Evolutionary conservation across 208 protist species (phyloP).

Genomic region (Wallacemonas sp.): DNA sequence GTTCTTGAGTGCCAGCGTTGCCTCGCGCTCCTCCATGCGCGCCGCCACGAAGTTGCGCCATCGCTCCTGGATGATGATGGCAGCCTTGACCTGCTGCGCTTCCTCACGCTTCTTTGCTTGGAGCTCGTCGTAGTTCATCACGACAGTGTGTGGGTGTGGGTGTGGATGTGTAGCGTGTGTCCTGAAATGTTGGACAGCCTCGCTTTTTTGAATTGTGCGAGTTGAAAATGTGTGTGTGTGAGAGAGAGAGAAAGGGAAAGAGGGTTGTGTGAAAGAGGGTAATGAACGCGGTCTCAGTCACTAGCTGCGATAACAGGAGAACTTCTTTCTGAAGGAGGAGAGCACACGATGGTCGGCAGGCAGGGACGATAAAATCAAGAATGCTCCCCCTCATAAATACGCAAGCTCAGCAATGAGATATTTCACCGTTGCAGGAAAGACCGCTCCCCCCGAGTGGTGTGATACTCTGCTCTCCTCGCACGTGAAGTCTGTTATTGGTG

Average conservation of each 20-base stretch:
- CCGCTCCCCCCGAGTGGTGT: no score
- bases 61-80: constrained; percentile 63
- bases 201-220: background rate
- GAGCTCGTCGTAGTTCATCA: constrained; percentile 38
- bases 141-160: no score
- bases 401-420: no score
- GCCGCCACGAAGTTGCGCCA: constrained; percentile 52
- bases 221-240: constrained; percentile 2
- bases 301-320: no score
- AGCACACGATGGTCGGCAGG: no score
- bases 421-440: no score
- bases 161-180: background rate
- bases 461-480: no score
- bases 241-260: constrained; percentile 1
- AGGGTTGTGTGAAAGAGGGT: background rate
- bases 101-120: constrained; percentile 53
- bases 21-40: constrained; percentile 29
- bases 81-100: constrained; percentile 46
- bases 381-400: no score
- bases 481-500: no score
- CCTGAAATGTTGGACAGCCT: background rate
- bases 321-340: no score
- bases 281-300: background rate
- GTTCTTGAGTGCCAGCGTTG: constrained; percentile 6
- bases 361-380: no score